These are phyloP conservation scores for Aspergillus texensis DNA, from an alignment of 2,329 filamentous ascomycete genomes.

Conservation along the genomic window DNA sequence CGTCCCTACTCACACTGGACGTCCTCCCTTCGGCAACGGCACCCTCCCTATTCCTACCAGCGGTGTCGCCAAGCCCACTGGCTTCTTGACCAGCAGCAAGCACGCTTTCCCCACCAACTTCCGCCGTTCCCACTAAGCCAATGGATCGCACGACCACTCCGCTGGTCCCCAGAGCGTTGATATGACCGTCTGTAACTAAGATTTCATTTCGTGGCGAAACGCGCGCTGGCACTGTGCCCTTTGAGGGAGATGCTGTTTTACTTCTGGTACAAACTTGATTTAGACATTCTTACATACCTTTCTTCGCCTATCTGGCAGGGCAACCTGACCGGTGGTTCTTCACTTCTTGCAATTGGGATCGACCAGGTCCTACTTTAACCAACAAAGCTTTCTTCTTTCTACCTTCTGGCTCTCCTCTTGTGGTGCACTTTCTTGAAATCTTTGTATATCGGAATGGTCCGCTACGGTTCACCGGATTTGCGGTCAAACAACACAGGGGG, in stretches of 20 bases:
- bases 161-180: background rate
- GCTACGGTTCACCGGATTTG: background rate
- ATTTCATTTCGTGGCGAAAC: constrained; percentile 22
- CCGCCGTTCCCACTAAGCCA: constrained; percentile 29
- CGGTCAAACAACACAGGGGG: background rate
- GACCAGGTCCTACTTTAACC: constrained; percentile 10
- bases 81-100: constrained; percentile 36
- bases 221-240: constrained; percentile 32
- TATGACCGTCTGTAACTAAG: constrained; percentile 19
- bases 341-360: constrained; percentile 8
- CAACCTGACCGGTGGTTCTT: constrained; percentile 14
- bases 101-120: constrained; percentile 25
- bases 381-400: constrained; percentile 17
- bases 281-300: constrained; percentile 18
- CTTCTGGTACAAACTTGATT: constrained; percentile 24
- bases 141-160: background rate
- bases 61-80: constrained; percentile 26
- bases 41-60: constrained; percentile 17
- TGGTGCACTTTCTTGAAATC: constrained; percentile 13
- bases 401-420: constrained; percentile 5
- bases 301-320: constrained; percentile 10
- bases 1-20: constrained; percentile 15
- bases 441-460: constrained; percentile 13
- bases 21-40: constrained; percentile 26
- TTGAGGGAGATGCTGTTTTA: constrained; percentile 20